Base-by-base conservation (phyloP, 2,329 filamentous ascomycete species). In the Trichoderma hamatum region DNA sequence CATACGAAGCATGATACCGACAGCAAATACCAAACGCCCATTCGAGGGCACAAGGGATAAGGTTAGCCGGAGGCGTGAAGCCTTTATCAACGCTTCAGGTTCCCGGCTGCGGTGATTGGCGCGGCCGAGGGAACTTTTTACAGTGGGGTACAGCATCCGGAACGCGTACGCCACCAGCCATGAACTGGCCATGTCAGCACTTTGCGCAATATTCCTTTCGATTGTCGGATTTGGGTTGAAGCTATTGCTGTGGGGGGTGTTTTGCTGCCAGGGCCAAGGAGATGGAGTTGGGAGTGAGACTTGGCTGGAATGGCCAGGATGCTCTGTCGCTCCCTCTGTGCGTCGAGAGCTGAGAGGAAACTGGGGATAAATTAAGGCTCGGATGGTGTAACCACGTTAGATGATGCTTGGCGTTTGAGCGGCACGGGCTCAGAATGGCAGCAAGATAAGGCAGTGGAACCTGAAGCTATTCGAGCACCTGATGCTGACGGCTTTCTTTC, bases 71-170 rank as follows among this genome's bases (percentile, higher is more conserved):
- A 39, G 54, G 43, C 64, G 34, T 46, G 14, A 51, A 34, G 13
- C 36, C 10, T 34, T 54, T 63, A 28, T 52, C 26, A 21, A 54
- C 52, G 26, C 60, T 63, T 54, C 49, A 63, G 60, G 60, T 43
- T 34, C 61, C 34, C 2, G 21, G 24, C 49, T 1, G 16, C 32
- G 11, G 16, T 30, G 34, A 55, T 55, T 64, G 49, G 61, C 49
- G 34, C 32, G n/a, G 14, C 6, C 52, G 7, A 6, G n/a, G 54
- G 64, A 51, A 59, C 64, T 59, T 67, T 67, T 59, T 46, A 32
- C 36, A n/a, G 54, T 67, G 52, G 63, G 63, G 64, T 67, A 67
- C 64, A 28, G 52, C 58, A 67, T 59, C 64, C 64, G 64, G 64
- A 67, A 67, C 64, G 64, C 64, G 64, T 56, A 59, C 9, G 64